Evolutionary conservation across 495 filamentous ascomycete genomes (phyloP).

Genomic region (Penicillium robsamsonii): DNA sequence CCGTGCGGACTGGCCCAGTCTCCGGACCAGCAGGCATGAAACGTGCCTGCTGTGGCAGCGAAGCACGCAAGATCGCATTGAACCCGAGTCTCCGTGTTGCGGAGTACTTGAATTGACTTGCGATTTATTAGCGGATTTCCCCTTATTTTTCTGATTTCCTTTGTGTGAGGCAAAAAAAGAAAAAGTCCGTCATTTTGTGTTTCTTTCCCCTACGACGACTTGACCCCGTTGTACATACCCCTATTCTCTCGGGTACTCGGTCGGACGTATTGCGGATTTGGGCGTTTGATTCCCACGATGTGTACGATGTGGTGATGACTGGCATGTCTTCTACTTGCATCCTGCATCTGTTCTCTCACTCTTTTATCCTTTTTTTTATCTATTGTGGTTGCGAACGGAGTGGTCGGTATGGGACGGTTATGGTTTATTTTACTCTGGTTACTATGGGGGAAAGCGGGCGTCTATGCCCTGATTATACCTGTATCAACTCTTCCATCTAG

Average conservation of each 20-base stretch:
- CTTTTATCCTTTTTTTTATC: slow-evolving; percentile 16
- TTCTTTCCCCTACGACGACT: slow-evolving; percentile 11
- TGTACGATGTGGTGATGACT: slow-evolving; percentile 41
- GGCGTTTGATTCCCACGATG: slow-evolving; percentile 14
- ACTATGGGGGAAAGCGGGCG: slow-evolving; percentile 11
- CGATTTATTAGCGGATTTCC: slow-evolving; percentile 14
- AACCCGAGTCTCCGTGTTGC: slow-evolving; percentile 37
- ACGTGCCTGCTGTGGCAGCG: slow-evolving; percentile 48
- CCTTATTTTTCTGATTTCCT: slow-evolving; percentile 20
- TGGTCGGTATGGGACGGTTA: slow-evolving; percentile 36
- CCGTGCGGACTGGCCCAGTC: slow-evolving; percentile 27
- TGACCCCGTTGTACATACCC: slow-evolving; percentile 23
- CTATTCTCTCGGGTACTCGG: slow-evolving; percentile 14
- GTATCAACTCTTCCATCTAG: slow-evolving; percentile 9
- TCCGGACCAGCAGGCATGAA: slow-evolving; percentile 47
- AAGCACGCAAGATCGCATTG: slow-evolving; percentile 41
- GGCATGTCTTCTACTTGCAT: slow-evolving; percentile 18
- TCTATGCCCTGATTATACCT: slow-evolving; percentile 9
- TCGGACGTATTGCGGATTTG: slow-evolving; percentile 19
- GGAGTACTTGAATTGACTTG: slow-evolving; percentile 35
- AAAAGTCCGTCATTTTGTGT: slow-evolving; percentile 27
- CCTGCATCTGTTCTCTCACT: slow-evolving; percentile 18
- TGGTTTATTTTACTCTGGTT: slow-evolving; percentile 23
- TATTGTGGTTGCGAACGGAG: slow-evolving; percentile 33
- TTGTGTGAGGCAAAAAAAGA: slow-evolving; percentile 26